Evolutionary conservation across 371 early-diverging fungal genomes (phyloP), one percentile per base, ranked within the genome.

Genomic region (Apophysomyces sp.): DNA sequence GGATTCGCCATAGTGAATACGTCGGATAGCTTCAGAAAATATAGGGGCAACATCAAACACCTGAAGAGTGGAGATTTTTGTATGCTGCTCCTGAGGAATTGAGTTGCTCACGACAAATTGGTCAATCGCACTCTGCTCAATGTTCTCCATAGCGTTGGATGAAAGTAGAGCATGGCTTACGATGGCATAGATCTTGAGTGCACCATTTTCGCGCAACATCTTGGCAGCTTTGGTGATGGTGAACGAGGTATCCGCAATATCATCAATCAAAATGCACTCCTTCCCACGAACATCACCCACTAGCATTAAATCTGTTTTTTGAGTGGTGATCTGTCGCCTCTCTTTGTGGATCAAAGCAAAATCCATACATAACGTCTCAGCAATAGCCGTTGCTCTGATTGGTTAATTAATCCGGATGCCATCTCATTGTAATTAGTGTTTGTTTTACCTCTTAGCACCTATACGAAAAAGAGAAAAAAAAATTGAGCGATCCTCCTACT

Each of bases 1-100:
- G 58, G 89, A 88, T 78, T 98, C 99, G 55, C 99, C 99, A 70
- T 95, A 91, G 77, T 97, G 96, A 21, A 92, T 96, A 60, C 99
- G 78, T 34, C 99, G 85, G 65, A 97, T 96, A 13, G 97, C 96
- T 72, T 97, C 99, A 29, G 94, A 90, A 68, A 98, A 91, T n/a
- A 91, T 87, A 0, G 92, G 80, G 13, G 94, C 86, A 24, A 97
- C 87, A 70, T 94, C 91, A 63, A 97, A 89, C 3, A 87, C 86
- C 18, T 80, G 72, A 30, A 98, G 75, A 73, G 95, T 96, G 40
- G 81, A 61, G 69, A 88, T 88, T 34, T 66, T 70, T 52, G 84
- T 64, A 61, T 94, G 89, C 49, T 90, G 88, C n/a, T 86, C 87
- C 66, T 95, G 94, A 5, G 96, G 96, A 32, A 95, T 89, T 2